These are phyloP conservation scores for Vaucheria bursata DNA, from an alignment of 352 stramenopile species.

Conservation along the genomic window DNA sequence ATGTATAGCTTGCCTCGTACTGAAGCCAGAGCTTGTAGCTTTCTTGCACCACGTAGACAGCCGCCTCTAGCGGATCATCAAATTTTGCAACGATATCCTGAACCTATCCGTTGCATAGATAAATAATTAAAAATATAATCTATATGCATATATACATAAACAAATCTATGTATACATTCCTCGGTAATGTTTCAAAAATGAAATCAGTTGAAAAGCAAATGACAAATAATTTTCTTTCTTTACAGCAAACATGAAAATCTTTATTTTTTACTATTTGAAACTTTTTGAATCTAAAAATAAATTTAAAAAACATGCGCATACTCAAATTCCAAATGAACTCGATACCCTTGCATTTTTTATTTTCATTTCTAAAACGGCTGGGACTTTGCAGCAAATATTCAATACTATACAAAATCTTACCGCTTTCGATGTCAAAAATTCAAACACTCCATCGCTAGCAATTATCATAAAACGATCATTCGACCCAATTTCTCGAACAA, in stretches of 20 bases:
- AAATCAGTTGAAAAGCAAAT: too few species aligned
- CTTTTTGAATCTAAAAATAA: too few species aligned
- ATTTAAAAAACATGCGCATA: too few species aligned
- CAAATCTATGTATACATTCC: slow-evolving; percentile 47
- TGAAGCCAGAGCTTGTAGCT: slow-evolving; percentile 96
- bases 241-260: too few species aligned
- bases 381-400: too few species aligned
- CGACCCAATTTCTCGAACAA: slow-evolving; percentile 45
- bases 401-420: too few species aligned
- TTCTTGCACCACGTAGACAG: slow-evolving; percentile 87
- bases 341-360: too few species aligned
- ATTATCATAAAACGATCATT: slow-evolving; percentile 58
- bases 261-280: too few species aligned
- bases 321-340: too few species aligned
- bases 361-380: too few species aligned
- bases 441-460: slow-evolving; percentile 93
- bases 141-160: slow-evolving; percentile 9
- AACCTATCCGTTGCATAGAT: slow-evolving; percentile 5
- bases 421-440: slow-evolving; percentile 69
- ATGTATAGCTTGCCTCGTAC: slow-evolving; percentile 65
- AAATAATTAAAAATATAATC: background rate
- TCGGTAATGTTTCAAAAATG: too few species aligned
- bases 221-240: too few species aligned
- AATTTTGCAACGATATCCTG: slow-evolving; percentile 89
- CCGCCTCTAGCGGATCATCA: slow-evolving; percentile 88